phyloP scores from a whole-genome alignment of 306 rosid genomes.

The Begonia loranthoides region DNA sequence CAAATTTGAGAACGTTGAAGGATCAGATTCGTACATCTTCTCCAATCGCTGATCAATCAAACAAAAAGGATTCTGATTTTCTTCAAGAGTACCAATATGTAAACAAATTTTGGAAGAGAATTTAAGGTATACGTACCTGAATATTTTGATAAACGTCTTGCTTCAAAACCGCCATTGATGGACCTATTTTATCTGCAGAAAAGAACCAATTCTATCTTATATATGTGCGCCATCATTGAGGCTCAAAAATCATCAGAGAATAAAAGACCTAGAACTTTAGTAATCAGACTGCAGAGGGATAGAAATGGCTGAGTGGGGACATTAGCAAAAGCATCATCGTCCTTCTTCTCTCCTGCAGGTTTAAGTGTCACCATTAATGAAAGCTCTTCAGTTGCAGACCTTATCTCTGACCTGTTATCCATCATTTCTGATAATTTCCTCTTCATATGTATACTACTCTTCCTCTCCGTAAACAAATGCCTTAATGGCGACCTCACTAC shows the following conservation, averaged over 20 bases:
- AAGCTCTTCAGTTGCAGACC: constrained; percentile 47
- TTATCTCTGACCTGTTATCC: constrained; percentile 47
- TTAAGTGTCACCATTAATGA: constrained; percentile 25
- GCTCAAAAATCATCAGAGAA: neutral
- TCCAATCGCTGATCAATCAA: constrained; percentile 29
- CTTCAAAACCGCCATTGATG: constrained; percentile 69
- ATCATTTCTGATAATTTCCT: constrained; percentile 34
- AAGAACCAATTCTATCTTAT: neutral
- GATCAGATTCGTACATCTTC: constrained; percentile 31
- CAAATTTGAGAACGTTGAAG: constrained; percentile 36
- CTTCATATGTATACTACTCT: constrained; percentile 2
- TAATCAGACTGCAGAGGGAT: constrained; percentile 37
- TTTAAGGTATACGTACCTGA: constrained; percentile 20
- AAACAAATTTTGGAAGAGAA: neutral
- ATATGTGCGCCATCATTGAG: no score
- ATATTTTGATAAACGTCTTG: constrained; percentile 59
- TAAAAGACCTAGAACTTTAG: constrained; percentile 48
- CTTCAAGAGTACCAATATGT: neutral
- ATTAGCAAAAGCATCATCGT: constrained; percentile 5
- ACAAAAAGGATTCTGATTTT: neutral
- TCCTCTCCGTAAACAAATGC: neutral
- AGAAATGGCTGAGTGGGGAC: constrained; percentile 50
- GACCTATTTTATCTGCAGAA: constrained; percentile 70
- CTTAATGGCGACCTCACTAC: no score
- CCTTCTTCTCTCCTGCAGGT: constrained; percentile 16